Evolutionary conservation across 371 early-diverging fungal species (phyloP), one percentile per base, ranked within the genome.

Genomic region (Apophysomyces variabilis): DNA sequence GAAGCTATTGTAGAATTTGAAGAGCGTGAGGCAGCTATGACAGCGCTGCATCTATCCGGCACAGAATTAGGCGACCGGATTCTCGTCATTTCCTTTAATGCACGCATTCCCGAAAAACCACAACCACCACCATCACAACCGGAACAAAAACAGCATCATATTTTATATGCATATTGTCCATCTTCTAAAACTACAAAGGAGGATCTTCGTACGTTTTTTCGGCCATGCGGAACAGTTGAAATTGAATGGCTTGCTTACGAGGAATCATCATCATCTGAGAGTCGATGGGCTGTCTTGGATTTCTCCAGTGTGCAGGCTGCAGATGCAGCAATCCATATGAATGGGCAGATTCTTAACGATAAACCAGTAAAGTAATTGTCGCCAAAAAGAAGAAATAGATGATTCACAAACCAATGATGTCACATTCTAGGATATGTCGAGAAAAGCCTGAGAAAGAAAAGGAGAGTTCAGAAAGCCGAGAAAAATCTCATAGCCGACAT

Each of bases 221-320:
- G 75, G 0, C 61, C 69, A 0, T 87, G 87, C 67, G 92, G 92
- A 1, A 80, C 82, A 1, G 83, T 90, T 3, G 78, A 21, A 7
- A 21, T 50, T 11, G 21, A 50, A 50, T 50, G 54, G 54, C 18
- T 21, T 5, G 21, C 54, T 9, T 7, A 82, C 2, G 88, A 90
- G 60, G 81, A 84, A 3, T 68, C 74, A 8, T 86, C 87, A 64
- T 68, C 74, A 8, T 86, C 87, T 61, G 80, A 83, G 0, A 85
- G 86, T 8, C 68, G 90, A n/a, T 92, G 87, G 77, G 90, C 92
- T 5, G 90, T 90, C 65, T 77, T 92, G 59, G 91, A 91, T 74
- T 92, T 91, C 82, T 89, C 84, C 0, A 84, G 83, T 0, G 59
- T 78, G 7, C 85, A 82, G 7, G 83, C 72, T 1, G 86, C 89